Evolutionary conservation across 129 eudicot species (phyloP).

Genomic region (Saussurea involucrata): DNA sequence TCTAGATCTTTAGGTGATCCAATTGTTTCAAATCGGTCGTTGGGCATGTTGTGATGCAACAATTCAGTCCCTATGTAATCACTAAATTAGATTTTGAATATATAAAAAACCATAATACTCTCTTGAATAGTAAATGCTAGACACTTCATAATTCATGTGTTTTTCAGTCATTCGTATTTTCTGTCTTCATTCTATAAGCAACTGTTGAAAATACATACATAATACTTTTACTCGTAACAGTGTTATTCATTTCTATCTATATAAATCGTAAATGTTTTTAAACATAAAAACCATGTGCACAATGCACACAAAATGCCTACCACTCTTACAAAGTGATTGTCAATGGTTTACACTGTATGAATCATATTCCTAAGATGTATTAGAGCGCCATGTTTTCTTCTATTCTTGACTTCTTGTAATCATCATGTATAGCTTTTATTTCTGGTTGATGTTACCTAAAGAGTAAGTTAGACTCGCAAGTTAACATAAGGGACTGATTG

Average conservation of each 20-base stretch:
- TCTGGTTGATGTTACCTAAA: neutral
- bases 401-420: neutral
- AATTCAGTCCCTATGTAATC: neutral
- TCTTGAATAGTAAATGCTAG: neutral
- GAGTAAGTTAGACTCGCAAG: too few relatives aligned
- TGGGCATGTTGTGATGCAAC: neutral
- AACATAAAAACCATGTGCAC: neutral
- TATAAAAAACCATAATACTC: neutral
- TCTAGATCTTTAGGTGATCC: neutral
- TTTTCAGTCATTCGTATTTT: neutral
- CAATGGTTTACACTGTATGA: neutral
- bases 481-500: neutral
- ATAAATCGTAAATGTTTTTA: neutral
- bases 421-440: neutral
- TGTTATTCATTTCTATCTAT: neutral
- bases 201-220: neutral
- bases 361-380: neutral
- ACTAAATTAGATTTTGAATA: neutral
- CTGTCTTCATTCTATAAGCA: neutral
- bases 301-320: neutral
- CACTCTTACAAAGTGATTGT: neutral
- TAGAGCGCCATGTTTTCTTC: neutral
- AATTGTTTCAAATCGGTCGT: neutral
- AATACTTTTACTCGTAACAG: neutral
- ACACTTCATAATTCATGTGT: neutral